Conservation (phyloP, 169 alveolate species). For the Perkinsus chesapeaki region DNA sequence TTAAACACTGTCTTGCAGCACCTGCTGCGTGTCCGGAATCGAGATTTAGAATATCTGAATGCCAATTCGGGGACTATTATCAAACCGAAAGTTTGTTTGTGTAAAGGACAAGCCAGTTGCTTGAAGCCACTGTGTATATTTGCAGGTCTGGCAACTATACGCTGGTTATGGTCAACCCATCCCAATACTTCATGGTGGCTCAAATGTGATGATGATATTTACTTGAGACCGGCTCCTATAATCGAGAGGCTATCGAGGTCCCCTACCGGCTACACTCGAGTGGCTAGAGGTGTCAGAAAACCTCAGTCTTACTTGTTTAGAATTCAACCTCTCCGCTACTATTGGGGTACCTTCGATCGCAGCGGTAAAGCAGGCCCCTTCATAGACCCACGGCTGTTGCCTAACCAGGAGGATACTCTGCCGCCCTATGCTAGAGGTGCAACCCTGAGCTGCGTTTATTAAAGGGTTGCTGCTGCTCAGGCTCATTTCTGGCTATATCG, state of each 20-base stretch:
- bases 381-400: neutral
- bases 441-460: neutral
- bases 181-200: neutral
- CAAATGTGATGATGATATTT: neutral
- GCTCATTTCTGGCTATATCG: neutral
- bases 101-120: too few relatives aligned
- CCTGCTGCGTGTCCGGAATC: too few relatives aligned
- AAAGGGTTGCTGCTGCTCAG: neutral
- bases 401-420: neutral
- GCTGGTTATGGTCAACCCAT: neutral
- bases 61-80: too few relatives aligned
- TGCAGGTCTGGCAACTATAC: neutral
- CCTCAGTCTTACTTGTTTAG: neutral
- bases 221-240: neutral
- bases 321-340: neutral
- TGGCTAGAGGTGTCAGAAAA: too few relatives aligned
- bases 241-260: neutral
- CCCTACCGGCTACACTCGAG: too few relatives aligned
- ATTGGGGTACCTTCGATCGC: neutral
- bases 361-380: neutral
- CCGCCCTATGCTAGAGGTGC: neutral
- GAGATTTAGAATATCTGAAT: too few relatives aligned
- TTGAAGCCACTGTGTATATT: too few relatives aligned
- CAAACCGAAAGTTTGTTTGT: too few relatives aligned
- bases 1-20: too few relatives aligned